Evolutionary conservation across 2,329 filamentous ascomycete species (phyloP), one percentile per base, ranked within the genome.

Genomic region (Cytospora schulzeri): DNA sequence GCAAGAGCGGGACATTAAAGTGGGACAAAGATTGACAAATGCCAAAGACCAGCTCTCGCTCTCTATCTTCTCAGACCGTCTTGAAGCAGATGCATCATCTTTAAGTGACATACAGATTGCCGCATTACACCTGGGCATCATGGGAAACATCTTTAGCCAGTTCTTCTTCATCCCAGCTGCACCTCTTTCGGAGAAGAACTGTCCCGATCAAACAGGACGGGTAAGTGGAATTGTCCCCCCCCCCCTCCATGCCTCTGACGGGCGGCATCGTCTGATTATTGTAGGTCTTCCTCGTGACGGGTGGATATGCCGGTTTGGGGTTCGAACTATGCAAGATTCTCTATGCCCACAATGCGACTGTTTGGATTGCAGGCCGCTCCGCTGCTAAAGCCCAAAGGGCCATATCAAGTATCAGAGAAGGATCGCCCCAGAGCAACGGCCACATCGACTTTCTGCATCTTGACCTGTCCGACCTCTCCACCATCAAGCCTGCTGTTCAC

Each of bases 261-360:
- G 35, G 1, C 35, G n/a, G 17, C 2, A 24, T 26, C 35, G 9
- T 15, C 19, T 24, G n/a, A n/a, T n/a, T n/a, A 50, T 8, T 7
- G n/a, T 55, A 58, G 54, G 61, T 63, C 45, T 68, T 67, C 50
- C 78, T 85, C 54, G 76, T 85, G 8, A 85, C 82, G 11, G 65
- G 67, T 22, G 61, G 57, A 14, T 62, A 57, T 22, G 28, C 62
- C 35, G 64, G 67, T n/a, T 73, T 83, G 9, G 82, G 82, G 8
- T 74, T 77, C 54, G 80, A 83, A 66, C 74, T 85, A 6, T 72
- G 71, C 59, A 77, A 77, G 51, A 79, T 85, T 12, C 75, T 86
- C 19, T 86, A 85, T 69, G 69, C 72, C 3, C 76, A 75, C 22
- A 79, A 81, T 60, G 81, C 73, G 22, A 83, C 75, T 4, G 77